Base-by-base conservation (phyloP, 495 filamentous ascomycete species). In the Hypoxylon perforatum region DNA sequence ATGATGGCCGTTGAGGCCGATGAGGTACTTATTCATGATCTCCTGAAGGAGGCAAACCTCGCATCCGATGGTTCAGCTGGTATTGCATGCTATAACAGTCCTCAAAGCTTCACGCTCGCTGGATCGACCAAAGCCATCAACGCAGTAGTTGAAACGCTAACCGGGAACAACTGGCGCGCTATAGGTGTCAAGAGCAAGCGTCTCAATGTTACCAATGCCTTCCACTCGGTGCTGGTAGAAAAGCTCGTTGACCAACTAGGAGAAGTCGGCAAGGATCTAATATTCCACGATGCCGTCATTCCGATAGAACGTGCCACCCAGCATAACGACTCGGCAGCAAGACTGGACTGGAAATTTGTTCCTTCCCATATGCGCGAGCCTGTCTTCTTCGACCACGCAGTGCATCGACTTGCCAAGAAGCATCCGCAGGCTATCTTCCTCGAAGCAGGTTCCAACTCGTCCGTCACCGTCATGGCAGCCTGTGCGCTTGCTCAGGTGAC, bases 401-500 rank as follows among this genome's bases (percentile, higher is more conserved):
- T 86, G 0, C 71, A 80, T 28, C 65, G 84, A 21, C 69, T 87
- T 0, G 63, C 77, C 5, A 54, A 76, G 18, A 42, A 71, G 3
- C 74, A 79, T 46, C 69, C 73, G 0, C 36, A 67, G 0, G 73
- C 73, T 14, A 73, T 82, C 9, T 87, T 77, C 73, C 73, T 86
- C 0, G 85, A 88, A 54, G 82, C 83, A 19, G 84, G 85, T 0
- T 84, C 83, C 2, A 75, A 70, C 23, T 82, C 83, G 0, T 76
- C 80, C 0, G 74, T 87, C 17, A 84, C 79, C 0, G 54, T 54
- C 1, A 84, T 87, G 78, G 77, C 75, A 1, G 64, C 73, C 28
- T 71, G 78, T 1, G 76, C 78, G 8, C 39, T 17, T 8, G 39
- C 35, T 11, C 35, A 38, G 17, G 21, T 39, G 4, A 28, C 17